phyloP scores from a whole-genome alignment of 352 stramenopile genomes.

The Halophytophthora batemanensis region DNA sequence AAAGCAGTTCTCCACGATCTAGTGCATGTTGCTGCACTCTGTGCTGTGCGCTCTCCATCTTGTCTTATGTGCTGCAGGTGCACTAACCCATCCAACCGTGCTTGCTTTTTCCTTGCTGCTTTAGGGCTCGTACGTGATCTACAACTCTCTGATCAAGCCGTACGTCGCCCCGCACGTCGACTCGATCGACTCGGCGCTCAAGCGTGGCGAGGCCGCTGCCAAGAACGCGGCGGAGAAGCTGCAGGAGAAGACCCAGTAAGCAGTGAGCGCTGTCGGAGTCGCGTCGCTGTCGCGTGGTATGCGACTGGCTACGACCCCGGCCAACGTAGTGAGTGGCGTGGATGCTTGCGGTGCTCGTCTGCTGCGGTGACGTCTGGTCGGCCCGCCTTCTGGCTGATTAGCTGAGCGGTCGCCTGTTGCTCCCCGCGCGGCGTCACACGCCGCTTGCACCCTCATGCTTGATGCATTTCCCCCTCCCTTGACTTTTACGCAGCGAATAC shows the following conservation, averaged over 20 bases:
- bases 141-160: constrained; percentile 81
- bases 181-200: constrained; percentile 62
- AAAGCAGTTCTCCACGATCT: constrained; percentile 4
- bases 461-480: constrained; percentile 3
- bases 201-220: constrained; percentile 46
- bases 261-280: not conserved
- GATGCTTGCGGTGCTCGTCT: too few relatives aligned
- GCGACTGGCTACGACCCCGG: too few relatives aligned
- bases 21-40: constrained; percentile 1
- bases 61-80: not conserved
- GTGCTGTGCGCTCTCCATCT: not conserved
- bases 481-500: constrained; percentile 27
- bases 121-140: constrained; percentile 80
- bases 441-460: too few relatives aligned
- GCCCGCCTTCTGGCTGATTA: too few relatives aligned
- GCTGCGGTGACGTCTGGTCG: too few relatives aligned
- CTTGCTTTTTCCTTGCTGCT: not conserved
- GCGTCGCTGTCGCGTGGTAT: too few relatives aligned
- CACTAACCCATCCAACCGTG: not conserved
- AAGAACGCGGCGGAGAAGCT: constrained; percentile 56
- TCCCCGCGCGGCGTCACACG: too few relatives aligned
- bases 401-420: too few relatives aligned
- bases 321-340: too few relatives aligned
- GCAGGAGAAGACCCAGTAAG: constrained; percentile 37
- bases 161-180: constrained; percentile 72